These are phyloP conservation scores for Marchantia polymorpha DNA, from an alignment of 225 moss, liverwort and hornwort species.

Conservation along the genomic window DNA sequence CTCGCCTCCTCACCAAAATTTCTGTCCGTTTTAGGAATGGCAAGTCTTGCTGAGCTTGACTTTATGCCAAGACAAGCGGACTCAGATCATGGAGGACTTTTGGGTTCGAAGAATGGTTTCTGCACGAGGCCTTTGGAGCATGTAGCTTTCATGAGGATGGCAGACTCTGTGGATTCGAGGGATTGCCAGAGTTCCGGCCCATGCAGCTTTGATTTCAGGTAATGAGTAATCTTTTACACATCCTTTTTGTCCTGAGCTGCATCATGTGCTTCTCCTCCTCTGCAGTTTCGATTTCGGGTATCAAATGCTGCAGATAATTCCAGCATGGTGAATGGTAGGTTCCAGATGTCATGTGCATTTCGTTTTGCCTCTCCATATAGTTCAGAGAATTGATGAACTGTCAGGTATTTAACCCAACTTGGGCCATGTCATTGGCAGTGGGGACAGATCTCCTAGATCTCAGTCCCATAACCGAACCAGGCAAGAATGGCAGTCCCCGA, in stretches of 20 bases:
- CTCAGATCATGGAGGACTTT: conserved; percentile 30
- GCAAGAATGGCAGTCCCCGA: conserved; percentile 38
- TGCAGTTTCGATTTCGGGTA: no score
- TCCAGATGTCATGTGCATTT: no score
- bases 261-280: background rate
- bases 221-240: background rate
- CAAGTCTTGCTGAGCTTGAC: conserved; percentile 43
- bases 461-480: conserved; percentile 25
- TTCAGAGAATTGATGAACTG: no score
- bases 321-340: no score
- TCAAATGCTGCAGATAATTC: no score
- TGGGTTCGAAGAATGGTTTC: conserved; percentile 8
- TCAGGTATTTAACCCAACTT: no score
- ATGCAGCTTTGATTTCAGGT: conserved; percentile 43
- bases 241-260: background rate
- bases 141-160: conserved; percentile 31
- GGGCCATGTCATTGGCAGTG: conserved; percentile 16
- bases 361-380: no score
- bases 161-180: conserved; percentile 41
- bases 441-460: conserved; percentile 31
- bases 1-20: conserved; percentile 43
- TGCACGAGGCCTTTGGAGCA: conserved; percentile 27
- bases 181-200: conserved; percentile 29
- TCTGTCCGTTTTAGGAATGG: conserved; percentile 55
- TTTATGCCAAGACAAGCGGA: conserved; percentile 43